Conservation (phyloP, 2,329 filamentous ascomycete species). For the Emergomyces orientalis region DNA sequence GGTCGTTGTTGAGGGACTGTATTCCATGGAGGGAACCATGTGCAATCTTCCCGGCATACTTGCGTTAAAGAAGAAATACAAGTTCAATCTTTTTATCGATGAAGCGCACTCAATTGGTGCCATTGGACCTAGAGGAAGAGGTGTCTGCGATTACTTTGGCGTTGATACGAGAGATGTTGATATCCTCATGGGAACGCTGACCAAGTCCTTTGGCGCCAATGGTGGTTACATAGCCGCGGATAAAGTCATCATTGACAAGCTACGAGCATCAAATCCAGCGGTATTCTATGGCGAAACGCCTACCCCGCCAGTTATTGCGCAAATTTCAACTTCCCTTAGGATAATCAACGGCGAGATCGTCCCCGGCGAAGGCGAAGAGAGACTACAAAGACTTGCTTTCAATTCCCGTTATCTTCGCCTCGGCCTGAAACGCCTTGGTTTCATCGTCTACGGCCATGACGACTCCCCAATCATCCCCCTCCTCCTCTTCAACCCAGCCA, state of each 20-base stretch:
- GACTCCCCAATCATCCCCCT: constrained; percentile 95
- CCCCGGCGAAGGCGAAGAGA: constrained; percentile 89
- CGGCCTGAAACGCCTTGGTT: constrained; percentile 89
- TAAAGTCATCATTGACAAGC: constrained; percentile 84
- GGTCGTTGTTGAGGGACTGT: constrained; percentile 90
- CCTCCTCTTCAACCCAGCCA: constrained; percentile 94
- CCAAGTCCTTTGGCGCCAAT: constrained; percentile 97
- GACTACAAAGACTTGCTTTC: constrained; percentile 90
- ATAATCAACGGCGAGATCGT: constrained; percentile 82
- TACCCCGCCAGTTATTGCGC: constrained; percentile 75
- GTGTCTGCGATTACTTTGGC: constrained; percentile 95
- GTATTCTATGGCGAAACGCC: constrained; percentile 82
- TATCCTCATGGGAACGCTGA: constrained; percentile 95
- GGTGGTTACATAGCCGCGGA: constrained; percentile 90
- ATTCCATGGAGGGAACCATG: constrained; percentile 99
- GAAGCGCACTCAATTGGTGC: constrained; percentile 95
- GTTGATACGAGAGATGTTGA: constrained; percentile 82
- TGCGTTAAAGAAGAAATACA: constrained; percentile 85
- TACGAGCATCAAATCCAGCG: constrained; percentile 74
- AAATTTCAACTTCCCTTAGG: constrained; percentile 77
- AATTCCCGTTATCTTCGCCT: constrained; percentile 98
- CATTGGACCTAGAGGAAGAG: constrained; percentile 75
- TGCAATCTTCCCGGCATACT: constrained; percentile 89
- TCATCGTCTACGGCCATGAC: constrained; percentile 94
- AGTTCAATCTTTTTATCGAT: constrained; percentile 90